Conservation (phyloP, 2,329 filamentous ascomycete species). For the Helminthosporium solani region DNA sequence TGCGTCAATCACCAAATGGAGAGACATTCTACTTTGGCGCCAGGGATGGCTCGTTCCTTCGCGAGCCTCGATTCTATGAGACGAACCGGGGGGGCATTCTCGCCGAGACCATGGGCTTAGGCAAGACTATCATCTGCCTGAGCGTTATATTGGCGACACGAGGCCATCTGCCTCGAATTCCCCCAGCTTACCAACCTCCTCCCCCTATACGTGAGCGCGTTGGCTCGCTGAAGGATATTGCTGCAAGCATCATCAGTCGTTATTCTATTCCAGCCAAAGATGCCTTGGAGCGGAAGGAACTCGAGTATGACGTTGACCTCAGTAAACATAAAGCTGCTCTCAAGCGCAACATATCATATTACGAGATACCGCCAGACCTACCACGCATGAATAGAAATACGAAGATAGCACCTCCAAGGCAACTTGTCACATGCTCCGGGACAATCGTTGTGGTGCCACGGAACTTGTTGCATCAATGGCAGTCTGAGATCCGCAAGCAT, state of each 20-base stretch:
- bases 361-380: conserved; percentile 45
- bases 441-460: conserved; percentile 80
- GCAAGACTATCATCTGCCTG: conserved; percentile 87
- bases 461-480: conserved; percentile 84
- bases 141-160: conserved; percentile 70
- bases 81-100: conserved; percentile 73
- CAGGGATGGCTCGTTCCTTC: conserved; percentile 61
- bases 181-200: conserved; percentile 58
- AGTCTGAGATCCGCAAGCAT: conserved; percentile 76
- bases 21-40: conserved; percentile 69
- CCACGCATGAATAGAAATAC: conserved; percentile 47
- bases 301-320: conserved; percentile 51
- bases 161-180: conserved; percentile 65
- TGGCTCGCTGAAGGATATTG: conserved; percentile 72
- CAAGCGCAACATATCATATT: conserved; percentile 39
- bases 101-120: conserved; percentile 74
- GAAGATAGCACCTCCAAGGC: conserved; percentile 43
- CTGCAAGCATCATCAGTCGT: conserved; percentile 66
- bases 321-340: conserved; percentile 25
- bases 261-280: conserved; percentile 69
- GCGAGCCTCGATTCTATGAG: conserved; percentile 72
- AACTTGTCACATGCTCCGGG: conserved; percentile 64
- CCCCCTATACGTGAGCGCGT: conserved; percentile 50
- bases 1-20: conserved; percentile 61
- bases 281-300: conserved; percentile 57